These are phyloP conservation scores for Dipteronia sinensis DNA, from an alignment of 345 rosid genomes.

Conservation along the genomic window DNA sequence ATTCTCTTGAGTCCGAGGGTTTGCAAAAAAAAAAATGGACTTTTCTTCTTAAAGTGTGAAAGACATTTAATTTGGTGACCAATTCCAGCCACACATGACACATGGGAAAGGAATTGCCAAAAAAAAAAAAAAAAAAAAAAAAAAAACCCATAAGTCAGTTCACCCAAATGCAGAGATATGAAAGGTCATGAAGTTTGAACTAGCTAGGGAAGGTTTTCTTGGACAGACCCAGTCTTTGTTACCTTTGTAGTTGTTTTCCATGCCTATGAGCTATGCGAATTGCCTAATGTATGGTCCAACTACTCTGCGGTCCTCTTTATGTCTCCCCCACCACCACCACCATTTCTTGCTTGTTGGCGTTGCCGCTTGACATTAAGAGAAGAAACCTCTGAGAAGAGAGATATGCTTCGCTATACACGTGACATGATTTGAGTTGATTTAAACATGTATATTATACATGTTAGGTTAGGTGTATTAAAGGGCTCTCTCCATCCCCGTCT, in stretches of 20 bases:
- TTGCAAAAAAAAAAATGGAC: neutral
- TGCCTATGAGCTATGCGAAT: neutral
- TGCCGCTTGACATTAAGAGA: neutral
- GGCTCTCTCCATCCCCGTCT: too few species aligned
- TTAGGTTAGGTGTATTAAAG: too few species aligned
- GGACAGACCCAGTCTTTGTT: neutral
- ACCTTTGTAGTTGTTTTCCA: neutral
- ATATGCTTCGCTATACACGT: too few species aligned
- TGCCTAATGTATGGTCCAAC: neutral
- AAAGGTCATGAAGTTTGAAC: neutral
- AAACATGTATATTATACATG: too few species aligned
- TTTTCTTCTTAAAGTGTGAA: neutral
- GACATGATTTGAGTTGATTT: too few species aligned
- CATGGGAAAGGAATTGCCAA: neutral
- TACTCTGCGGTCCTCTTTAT: neutral
- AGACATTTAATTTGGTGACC: neutral
- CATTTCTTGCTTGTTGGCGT: too few species aligned
- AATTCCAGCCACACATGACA: neutral
- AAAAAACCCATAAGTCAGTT: too few species aligned
- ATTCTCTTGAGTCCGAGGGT: too few species aligned
- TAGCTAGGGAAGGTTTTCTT: conserved; percentile 20
- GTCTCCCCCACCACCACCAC: neutral
- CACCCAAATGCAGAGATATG: too few species aligned
- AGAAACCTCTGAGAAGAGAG: too few species aligned
- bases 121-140: too few species aligned